phyloP scores from a whole-genome alignment of 441 rosid species.

The Aleurites moluccanus region DNA sequence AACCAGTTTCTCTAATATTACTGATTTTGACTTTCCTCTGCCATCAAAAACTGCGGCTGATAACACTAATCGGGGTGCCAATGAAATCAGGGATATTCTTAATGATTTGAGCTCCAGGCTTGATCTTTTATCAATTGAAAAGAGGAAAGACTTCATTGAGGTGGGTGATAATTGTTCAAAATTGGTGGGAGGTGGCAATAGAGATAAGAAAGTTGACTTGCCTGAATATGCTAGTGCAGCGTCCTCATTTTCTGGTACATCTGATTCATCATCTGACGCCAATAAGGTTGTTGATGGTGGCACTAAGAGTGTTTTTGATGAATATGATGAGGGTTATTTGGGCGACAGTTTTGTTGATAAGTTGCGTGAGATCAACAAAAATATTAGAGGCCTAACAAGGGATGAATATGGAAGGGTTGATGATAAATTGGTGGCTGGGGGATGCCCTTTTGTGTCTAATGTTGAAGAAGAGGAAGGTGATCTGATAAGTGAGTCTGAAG shows the following conservation, averaged over 20 bases:
- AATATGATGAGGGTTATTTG: slow-evolving; percentile 22
- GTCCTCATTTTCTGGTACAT: slow-evolving; percentile 46
- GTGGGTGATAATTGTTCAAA: slow-evolving; percentile 17
- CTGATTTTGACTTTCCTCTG: slow-evolving; percentile 72
- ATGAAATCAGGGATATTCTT: slow-evolving; percentile 77
- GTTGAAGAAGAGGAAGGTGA: slow-evolving; percentile 34
- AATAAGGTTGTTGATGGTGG: slow-evolving; percentile 17
- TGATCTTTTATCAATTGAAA: slow-evolving; percentile 73
- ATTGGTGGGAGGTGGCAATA: slow-evolving; percentile 7
- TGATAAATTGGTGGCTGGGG: slow-evolving; percentile 28
- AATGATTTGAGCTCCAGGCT: slow-evolving; percentile 72
- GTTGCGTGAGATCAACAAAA: slow-evolving; percentile 15
- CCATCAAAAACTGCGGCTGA: slow-evolving; percentile 33
- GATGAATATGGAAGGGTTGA: slow-evolving; percentile 24
- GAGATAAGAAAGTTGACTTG: slow-evolving; percentile 24
- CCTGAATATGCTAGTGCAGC: slow-evolving; percentile 42
- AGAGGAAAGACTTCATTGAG: slow-evolving; percentile 33
- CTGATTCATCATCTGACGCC: slow-evolving; percentile 33
- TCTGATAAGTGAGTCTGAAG: slow-evolving; percentile 20
- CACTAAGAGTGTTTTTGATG: slow-evolving; percentile 27
- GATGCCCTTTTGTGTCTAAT: slow-evolving; percentile 28
- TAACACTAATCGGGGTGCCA: slow-evolving; percentile 31
- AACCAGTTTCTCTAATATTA: slow-evolving; percentile 44
- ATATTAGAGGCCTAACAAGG: slow-evolving; percentile 18
- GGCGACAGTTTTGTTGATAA: slow-evolving; percentile 25